Base-by-base conservation (phyloP, 345 rosid genomes). In the Eucalyptus dawsonii region DNA sequence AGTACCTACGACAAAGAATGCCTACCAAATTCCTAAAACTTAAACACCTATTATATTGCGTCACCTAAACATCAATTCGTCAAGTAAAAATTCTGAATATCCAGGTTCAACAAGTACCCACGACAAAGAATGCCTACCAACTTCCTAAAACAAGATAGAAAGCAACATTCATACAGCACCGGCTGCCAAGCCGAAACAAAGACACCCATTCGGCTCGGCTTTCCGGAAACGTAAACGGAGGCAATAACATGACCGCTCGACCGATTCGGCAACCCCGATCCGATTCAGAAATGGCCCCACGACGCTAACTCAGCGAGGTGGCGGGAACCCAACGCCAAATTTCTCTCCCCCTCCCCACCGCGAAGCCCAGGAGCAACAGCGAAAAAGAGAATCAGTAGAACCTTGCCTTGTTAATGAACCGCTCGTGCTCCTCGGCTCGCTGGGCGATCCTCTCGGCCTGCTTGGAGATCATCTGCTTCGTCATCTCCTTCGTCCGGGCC, bases 361-460 rank as follows among this genome's bases (percentile, higher is more conserved):
- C 50, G 58, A 56, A 67, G 62, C 86, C 87, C 88, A 86, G 3
- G 62, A 34, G 14, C 45, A 62, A 53, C 29, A 17, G 31, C 60
- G n/a, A 31, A 44, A 53, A 53, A 53, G 58, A 53, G 58, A 53
- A 53, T 53, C 58, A 53, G 58, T 8, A 87, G 90, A 87, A 53
- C 56, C 85, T 11, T 91, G 91, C 99, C 96, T 97, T 97, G 89
- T 94, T 97, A 87, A 97, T 94, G 91, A 97, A 95, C 85, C 95
- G 91, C 90, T 97, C 98, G 65, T 97, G 99, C 90, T 95, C 98
- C 93, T 96, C 99, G 16, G 97, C 99, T 93, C 95, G 98, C 91
- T 96, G 97, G 42, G 98, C 99, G 90, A 97, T 96, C 97, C 95
- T 97, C 89, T 93, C 94, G 7, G 98, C 99, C 86, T 97, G 98